Conservation (phyloP, 768 basidiomycete genomes). For the Phylloporus arenicola region DNA sequence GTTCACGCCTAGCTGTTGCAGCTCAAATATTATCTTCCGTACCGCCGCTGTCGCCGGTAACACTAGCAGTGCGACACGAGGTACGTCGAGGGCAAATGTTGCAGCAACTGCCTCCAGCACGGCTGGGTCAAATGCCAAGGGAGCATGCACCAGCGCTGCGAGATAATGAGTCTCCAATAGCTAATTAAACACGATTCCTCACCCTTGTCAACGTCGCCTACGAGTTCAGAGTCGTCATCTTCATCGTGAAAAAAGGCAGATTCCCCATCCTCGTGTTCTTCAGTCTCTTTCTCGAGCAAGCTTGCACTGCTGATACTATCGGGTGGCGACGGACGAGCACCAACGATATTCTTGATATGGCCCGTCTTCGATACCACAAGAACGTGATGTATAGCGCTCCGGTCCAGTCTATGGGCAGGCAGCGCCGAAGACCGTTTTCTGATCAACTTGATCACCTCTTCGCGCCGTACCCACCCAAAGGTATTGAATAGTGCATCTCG, state of each 20-base stretch:
- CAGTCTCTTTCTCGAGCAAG: not conserved
- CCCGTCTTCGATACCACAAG: constrained; percentile 55
- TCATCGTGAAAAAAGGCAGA: constrained; percentile 23
- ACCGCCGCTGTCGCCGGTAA: constrained; percentile 59
- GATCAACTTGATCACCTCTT: constrained; percentile 30
- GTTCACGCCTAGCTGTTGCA: constrained; percentile 61
- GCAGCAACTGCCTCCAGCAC: constrained; percentile 65
- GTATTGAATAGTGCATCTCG: constrained; percentile 39
- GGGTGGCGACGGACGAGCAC: constrained; percentile 29
- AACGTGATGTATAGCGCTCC: constrained; percentile 45
- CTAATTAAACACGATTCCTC: not conserved
- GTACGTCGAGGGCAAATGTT: constrained; percentile 69
- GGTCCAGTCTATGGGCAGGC: constrained; percentile 24
- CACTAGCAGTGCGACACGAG: constrained; percentile 60
- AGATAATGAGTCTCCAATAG: constrained; percentile 5
- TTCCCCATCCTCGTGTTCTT: constrained; percentile 2
- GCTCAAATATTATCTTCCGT: constrained; percentile 56
- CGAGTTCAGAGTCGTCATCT: constrained; percentile 16
- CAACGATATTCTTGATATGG: constrained; percentile 49
- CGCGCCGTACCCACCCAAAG: constrained; percentile 54
- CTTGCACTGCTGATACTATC: not conserved
- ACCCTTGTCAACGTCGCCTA: constrained; percentile 22
- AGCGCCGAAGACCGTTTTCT: constrained; percentile 22
- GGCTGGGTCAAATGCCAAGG: constrained; percentile 51
- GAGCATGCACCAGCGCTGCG: constrained; percentile 41